A percentile compares a stretch with the other conserved stretches of the same genome.
Evolutionary conservation across 805 yeast species (phyloP).

Genomic region (Saturnispora sanitii): DNA sequence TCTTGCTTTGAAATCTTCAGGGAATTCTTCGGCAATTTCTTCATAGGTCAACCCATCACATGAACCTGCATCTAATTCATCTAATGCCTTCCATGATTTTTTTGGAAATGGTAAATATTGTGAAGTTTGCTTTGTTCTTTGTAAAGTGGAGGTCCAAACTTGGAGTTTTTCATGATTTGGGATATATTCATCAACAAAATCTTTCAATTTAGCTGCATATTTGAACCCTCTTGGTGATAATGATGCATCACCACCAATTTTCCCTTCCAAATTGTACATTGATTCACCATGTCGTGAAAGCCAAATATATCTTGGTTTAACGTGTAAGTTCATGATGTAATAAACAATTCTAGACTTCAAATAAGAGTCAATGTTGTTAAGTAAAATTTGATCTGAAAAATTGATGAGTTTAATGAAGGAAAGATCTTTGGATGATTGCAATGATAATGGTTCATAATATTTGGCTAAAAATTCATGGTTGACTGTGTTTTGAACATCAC

Average conservation of each 20-base stretch:
- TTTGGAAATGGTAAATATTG: conserved; percentile 70
- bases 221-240: conserved; percentile 75
- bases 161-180: conserved; percentile 61
- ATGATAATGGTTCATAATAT: conserved; percentile 67
- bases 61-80: conserved; percentile 94
- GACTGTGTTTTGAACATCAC: conserved; percentile 75
- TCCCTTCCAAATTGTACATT: conserved; percentile 82
- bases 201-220: conserved; percentile 76
- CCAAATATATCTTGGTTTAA: conserved; percentile 88
- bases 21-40: conserved; percentile 74
- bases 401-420: conserved; percentile 85
- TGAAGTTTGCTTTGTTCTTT: conserved; percentile 89
- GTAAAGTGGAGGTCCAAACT: conserved; percentile 92
- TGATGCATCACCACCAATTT: conserved; percentile 91
- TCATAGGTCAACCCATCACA: conserved; percentile 97
- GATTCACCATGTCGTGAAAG: conserved; percentile 95
- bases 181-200: conserved; percentile 54
- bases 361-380: conserved; percentile 80
- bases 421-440: conserved; percentile 45
- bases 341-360: conserved; percentile 88
- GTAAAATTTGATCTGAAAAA: conserved; percentile 78
- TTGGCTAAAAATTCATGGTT: conserved; percentile 58
- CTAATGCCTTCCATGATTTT: conserved; percentile 92
- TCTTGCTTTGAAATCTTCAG: conserved; percentile 91
- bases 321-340: conserved; percentile 91